phyloP scores from a whole-genome alignment of 2,329 filamentous ascomycete species.

The Lanzia echinophila region DNA sequence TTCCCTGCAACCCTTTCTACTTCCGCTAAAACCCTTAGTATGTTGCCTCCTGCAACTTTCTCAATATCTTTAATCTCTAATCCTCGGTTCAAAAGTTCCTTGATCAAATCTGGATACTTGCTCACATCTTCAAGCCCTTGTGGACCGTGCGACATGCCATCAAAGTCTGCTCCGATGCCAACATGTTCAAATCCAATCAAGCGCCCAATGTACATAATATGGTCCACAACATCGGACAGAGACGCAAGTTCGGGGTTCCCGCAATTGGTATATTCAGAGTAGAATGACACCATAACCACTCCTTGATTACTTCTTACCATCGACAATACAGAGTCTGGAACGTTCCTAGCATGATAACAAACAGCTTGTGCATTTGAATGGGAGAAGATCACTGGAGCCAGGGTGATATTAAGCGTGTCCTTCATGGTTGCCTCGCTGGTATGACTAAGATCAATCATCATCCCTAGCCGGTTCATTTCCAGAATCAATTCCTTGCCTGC shows the following conservation, averaged over 20 bases:
- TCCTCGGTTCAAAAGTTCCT: not conserved
- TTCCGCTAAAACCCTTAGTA: not conserved
- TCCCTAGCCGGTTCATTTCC: slow-evolving; percentile 53
- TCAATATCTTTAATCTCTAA: not conserved
- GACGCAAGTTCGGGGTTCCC: slow-evolving; percentile 34
- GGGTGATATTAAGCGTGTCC: slow-evolving; percentile 44
- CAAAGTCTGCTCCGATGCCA: slow-evolving; percentile 57
- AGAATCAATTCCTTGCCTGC: not conserved
- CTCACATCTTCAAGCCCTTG: slow-evolving; percentile 36
- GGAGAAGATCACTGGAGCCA: slow-evolving; percentile 58
- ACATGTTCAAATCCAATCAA: slow-evolving; percentile 59
- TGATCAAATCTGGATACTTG: not conserved
- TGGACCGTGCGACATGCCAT: slow-evolving; percentile 47
- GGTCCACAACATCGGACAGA: slow-evolving; percentile 32
- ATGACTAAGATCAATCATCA: slow-evolving; percentile 62
- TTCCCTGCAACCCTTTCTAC: not conserved
- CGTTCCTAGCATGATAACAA: slow-evolving; percentile 60
- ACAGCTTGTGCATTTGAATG: slow-evolving; percentile 54
- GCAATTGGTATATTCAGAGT: not conserved
- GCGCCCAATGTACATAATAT: slow-evolving; percentile 56
- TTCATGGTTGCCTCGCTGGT: slow-evolving; percentile 56
- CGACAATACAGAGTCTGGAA: slow-evolving; percentile 42
- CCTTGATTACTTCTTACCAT: slow-evolving; percentile 49
- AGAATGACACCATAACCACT: slow-evolving; percentile 45
- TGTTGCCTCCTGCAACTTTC: not conserved